Percentiles rank a stretch among this genome's conserved stretches.
Evolutionary conservation across 2,329 filamentous ascomycete genomes (phyloP).

Genomic region (Claviceps purpurea): DNA sequence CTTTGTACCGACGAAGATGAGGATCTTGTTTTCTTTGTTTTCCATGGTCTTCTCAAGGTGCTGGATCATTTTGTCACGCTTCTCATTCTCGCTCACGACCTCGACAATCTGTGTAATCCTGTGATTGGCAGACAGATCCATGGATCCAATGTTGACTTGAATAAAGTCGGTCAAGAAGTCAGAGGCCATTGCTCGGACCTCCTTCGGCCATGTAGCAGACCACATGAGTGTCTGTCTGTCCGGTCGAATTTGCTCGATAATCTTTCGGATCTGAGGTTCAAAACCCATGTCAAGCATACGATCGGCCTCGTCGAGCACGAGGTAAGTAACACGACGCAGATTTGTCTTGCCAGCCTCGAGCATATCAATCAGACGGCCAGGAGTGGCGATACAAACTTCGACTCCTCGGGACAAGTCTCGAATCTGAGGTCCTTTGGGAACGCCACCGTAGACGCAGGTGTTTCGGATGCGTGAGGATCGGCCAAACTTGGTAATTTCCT

Average conservation of each 20-base stretch:
- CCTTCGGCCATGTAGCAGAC: slow-evolving; percentile 98
- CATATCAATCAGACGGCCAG: slow-evolving; percentile 96
- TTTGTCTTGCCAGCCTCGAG: slow-evolving; percentile 96
- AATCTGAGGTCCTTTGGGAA: slow-evolving; percentile 94
- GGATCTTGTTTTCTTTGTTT: slow-evolving; percentile 84
- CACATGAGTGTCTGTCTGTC: slow-evolving; percentile 99
- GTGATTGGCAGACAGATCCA: slow-evolving; percentile 94
- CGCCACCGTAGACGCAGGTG: slow-evolving; percentile 97
- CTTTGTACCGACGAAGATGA: slow-evolving; percentile 90
- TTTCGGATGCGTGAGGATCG: slow-evolving; percentile 96
- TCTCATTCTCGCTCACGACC: slow-evolving; percentile 91
- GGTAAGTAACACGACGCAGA: slow-evolving; percentile 91
- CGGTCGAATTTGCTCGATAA: slow-evolving; percentile 91
- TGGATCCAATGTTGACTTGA: slow-evolving; percentile 95
- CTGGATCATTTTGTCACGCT: slow-evolving; percentile 94
- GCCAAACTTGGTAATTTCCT: slow-evolving; percentile 97
- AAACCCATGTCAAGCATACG: slow-evolving; percentile 99
- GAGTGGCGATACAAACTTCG: slow-evolving; percentile 96
- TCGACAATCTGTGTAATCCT: slow-evolving; percentile 97
- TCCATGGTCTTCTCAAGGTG: slow-evolving; percentile 98
- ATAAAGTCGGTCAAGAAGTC: slow-evolving; percentile 95
- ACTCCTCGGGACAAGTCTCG: slow-evolving; percentile 89
- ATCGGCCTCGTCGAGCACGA: slow-evolving; percentile 97
- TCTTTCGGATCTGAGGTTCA: slow-evolving; percentile 98
- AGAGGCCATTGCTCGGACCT: slow-evolving; percentile 79